Evolutionary conservation across 1,284 basidiomycete genomes (phyloP).

Genomic region (Tylopilus orsonianus): DNA sequence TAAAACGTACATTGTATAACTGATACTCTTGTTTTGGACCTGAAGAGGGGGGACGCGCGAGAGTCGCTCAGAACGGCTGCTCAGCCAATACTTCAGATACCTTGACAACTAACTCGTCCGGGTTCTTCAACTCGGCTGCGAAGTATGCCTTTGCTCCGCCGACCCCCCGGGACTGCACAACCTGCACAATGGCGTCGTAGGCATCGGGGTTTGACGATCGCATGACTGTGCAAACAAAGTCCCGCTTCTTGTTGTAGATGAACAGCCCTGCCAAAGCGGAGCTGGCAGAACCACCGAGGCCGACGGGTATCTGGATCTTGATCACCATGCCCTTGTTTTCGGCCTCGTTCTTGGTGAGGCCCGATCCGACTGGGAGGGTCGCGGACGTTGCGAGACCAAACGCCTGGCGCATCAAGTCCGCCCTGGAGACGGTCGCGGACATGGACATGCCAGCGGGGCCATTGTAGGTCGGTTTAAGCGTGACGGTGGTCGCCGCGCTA

Average conservation of each 20-base stretch:
- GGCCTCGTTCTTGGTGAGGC: conserved; percentile 12
- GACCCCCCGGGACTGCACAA: conserved; percentile 43
- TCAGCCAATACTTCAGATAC: conserved; percentile 49
- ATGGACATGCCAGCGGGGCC: background rate
- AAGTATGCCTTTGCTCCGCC: conserved; percentile 56
- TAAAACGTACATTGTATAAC: background rate
- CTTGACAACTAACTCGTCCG: conserved; percentile 49
- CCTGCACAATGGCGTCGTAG: conserved; percentile 41
- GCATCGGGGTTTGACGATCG: conserved; percentile 35
- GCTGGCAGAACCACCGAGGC: conserved; percentile 1
- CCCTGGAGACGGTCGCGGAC: conserved; percentile 30
- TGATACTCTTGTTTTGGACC: background rate
- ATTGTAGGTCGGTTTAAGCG: conserved; percentile 45
- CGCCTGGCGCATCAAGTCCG: conserved; percentile 34
- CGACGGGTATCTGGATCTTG: conserved; percentile 50
- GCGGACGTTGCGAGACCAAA: conserved; percentile 33
- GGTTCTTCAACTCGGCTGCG: conserved; percentile 47
- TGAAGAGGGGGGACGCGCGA: background rate
- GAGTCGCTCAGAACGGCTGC: conserved; percentile 41
- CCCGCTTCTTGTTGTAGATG: conserved; percentile 52
- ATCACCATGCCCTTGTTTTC: conserved; percentile 46
- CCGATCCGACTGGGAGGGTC: conserved; percentile 9
- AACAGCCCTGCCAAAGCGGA: conserved; percentile 32
- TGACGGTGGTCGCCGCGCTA: conserved; percentile 40
- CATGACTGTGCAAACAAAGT: conserved; percentile 46